Evolutionary conservation across 192 early-diverging fungal genomes (phyloP).

Genomic region (Paraglomus brasilianum): DNA sequence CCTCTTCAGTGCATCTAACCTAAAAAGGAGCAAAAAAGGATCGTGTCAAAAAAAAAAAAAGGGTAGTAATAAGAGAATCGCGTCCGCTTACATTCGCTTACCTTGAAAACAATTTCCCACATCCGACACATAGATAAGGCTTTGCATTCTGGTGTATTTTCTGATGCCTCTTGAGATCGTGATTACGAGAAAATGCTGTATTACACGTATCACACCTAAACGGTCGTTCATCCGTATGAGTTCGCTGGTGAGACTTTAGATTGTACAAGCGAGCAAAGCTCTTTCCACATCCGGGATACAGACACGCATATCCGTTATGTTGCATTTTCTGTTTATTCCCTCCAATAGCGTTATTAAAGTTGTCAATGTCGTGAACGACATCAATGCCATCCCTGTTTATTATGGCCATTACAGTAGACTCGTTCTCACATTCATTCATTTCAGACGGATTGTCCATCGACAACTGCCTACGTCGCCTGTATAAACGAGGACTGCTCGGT

Average conservation of each 20-base stretch:
- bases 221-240: constrained; percentile 75
- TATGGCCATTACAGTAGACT: no score
- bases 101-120: constrained; percentile 35
- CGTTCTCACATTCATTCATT: no score
- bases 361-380: no score
- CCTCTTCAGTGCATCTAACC: constrained; percentile 27
- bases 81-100: not conserved
- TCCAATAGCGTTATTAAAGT: no score
- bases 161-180: constrained; percentile 75
- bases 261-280: constrained; percentile 87
- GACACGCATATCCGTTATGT: constrained; percentile 4
- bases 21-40: not conserved
- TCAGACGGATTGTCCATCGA: no score
- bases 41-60: not conserved
- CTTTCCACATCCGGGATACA: constrained; percentile 75
- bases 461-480: no score
- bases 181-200: constrained; percentile 71
- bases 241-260: constrained; percentile 77
- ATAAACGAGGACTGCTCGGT: no score
- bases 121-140: constrained; percentile 60
- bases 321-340: no score
- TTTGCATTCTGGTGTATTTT: constrained; percentile 62
- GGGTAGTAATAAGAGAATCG: not conserved
- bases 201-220: constrained; percentile 67
- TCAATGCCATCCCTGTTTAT: no score